Evolutionary conservation across 331 rosid species (phyloP).

Genomic region (Dryas integrifolia): DNA sequence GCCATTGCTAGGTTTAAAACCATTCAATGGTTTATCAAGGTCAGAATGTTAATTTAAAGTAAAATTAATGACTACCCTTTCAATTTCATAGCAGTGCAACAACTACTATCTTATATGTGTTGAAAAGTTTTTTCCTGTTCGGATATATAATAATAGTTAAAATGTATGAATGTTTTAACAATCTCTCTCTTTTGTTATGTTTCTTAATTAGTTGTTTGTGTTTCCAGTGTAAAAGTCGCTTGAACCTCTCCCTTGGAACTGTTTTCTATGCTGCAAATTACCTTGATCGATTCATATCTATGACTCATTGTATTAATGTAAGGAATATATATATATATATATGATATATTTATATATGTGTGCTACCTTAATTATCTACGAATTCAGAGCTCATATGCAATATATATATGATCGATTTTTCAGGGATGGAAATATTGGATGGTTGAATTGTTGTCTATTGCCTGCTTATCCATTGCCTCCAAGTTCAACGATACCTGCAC

Average conservation of each 20-base stretch:
- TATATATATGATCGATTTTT: not conserved
- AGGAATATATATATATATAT: not conserved
- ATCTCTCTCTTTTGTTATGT: not conserved
- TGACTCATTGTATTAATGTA: constrained; percentile 37
- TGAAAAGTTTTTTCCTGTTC: no score
- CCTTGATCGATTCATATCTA: constrained; percentile 51
- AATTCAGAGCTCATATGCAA: no score
- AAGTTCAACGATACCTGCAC: constrained; percentile 45
- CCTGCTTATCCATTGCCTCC: constrained; percentile 54
- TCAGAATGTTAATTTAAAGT: not conserved
- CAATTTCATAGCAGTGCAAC: not conserved
- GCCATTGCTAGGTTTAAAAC: constrained; percentile 35
- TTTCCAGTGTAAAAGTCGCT: constrained; percentile 45
- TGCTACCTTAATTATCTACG: not conserved
- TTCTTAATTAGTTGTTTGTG: not conserved
- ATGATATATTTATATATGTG: not conserved
- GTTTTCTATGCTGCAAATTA: constrained; percentile 49
- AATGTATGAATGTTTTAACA: no score
- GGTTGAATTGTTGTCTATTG: constrained; percentile 48
- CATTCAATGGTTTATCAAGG: constrained; percentile 56
- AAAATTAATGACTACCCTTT: not conserved
- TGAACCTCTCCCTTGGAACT: constrained; percentile 45
- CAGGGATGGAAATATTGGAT: constrained; percentile 51
- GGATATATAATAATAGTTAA: no score
- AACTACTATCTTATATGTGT: not conserved